phyloP scores from a whole-genome alignment of 352 stramenopile species.

The Plasmopara viticola region DNA sequence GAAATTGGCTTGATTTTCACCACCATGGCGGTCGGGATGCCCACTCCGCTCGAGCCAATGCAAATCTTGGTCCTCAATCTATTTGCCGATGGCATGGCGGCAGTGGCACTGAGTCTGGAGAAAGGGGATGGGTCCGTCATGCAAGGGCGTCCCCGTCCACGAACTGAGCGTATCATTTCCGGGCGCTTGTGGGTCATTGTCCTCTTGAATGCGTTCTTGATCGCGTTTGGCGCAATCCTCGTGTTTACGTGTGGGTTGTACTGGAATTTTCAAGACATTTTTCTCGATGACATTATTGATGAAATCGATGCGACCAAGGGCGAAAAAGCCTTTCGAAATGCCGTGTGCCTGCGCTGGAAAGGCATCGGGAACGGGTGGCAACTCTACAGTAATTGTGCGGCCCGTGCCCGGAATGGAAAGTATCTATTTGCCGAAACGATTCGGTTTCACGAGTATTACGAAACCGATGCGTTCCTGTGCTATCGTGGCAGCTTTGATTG shows the following conservation, averaged over 20 bases:
- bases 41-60: constrained; percentile 89
- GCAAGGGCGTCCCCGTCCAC: constrained; percentile 45
- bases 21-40: constrained; percentile 60
- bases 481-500: constrained; percentile 51
- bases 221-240: constrained; percentile 42
- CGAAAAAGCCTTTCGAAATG: constrained; percentile 34
- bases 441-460: constrained; percentile 24
- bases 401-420: constrained; percentile 23
- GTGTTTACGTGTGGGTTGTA: constrained; percentile 59
- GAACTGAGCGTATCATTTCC: constrained; percentile 54
- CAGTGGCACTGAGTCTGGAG: constrained; percentile 62
- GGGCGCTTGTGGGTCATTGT: constrained; percentile 64
- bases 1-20: constrained; percentile 86
- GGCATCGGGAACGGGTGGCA: constrained; percentile 39
- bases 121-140: constrained; percentile 71
- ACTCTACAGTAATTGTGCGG: constrained; percentile 43
- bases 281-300: constrained; percentile 47
- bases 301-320: constrained; percentile 33
- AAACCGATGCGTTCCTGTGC: constrained; percentile 42
- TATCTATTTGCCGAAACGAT: constrained; percentile 38
- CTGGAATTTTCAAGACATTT: constrained; percentile 62
- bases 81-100: constrained; percentile 92
- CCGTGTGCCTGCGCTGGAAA: constrained; percentile 52
- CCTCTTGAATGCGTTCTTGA: constrained; percentile 58
- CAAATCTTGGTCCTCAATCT: constrained; percentile 98